Conservation (phyloP, 2,329 filamentous ascomycete species). For the Colletotrichum acutatum region DNA sequence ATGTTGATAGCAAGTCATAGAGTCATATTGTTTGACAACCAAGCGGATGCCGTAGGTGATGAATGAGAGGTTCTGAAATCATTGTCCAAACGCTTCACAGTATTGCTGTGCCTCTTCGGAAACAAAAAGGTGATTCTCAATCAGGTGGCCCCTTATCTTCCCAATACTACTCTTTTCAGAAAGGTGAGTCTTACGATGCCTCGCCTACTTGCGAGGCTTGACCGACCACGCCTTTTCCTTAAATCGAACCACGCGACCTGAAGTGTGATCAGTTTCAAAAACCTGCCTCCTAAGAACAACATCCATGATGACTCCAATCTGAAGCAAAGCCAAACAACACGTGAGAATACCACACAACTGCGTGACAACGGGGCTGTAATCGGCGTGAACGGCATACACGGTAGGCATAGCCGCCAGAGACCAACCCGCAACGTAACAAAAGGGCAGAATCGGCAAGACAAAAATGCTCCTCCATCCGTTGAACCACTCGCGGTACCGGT, state of each 20-base stretch:
- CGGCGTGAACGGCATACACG: not conserved
- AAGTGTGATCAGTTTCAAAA: not conserved
- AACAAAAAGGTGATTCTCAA: not conserved
- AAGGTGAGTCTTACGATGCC: not conserved
- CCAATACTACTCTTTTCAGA: not conserved
- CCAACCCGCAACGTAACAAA: not conserved
- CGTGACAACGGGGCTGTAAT: not conserved
- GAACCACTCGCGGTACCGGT: conserved; percentile 11
- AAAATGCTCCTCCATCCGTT: conserved; percentile 6
- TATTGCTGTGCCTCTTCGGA: not conserved
- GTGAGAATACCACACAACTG: not conserved
- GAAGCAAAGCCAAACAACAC: conserved; percentile 1
- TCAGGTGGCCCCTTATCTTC: not conserved
- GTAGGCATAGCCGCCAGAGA: conserved; percentile 2
- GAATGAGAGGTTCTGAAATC: not conserved
- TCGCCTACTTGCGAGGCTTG: not conserved
- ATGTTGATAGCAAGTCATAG: not conserved
- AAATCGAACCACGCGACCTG: not conserved
- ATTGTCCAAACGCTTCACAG: not conserved
- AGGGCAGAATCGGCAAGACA: not conserved
- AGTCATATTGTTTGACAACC: not conserved
- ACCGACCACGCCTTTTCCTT: not conserved
- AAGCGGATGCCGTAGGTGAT: not conserved
- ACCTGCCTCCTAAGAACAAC: not conserved
- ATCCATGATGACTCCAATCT: conserved; percentile 1